Conservation (phyloP, 345 rosid genomes). For the Eucalyptus sp. region DNA sequence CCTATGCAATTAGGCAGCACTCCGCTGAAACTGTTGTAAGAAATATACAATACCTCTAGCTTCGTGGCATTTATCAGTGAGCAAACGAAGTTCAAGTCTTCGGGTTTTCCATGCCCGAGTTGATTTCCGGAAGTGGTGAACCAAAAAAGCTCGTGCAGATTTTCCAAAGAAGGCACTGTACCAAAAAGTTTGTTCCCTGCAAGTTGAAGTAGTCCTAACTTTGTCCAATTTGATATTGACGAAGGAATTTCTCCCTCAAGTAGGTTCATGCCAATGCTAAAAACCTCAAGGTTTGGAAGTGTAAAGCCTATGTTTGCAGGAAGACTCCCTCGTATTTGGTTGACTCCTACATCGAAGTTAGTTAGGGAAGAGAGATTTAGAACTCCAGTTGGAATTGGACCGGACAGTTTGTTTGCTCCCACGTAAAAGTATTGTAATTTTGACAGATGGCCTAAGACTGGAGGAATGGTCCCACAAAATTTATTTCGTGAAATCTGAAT, state of each 20-base stretch:
- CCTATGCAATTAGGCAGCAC: not conserved
- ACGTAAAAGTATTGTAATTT: not conserved
- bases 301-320: not conserved
- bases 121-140: not conserved
- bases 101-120: not conserved
- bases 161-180: not conserved
- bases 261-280: not conserved
- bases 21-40: not conserved
- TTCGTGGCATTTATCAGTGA: not conserved
- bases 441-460: not conserved
- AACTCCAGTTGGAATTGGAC: not conserved
- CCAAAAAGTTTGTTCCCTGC: not conserved
- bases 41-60: not conserved
- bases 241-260: not conserved
- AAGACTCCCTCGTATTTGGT: not conserved
- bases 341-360: not conserved
- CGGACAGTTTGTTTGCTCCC: not conserved
- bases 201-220: not conserved
- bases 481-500: not conserved
- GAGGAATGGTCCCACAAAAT: not conserved
- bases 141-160: not conserved
- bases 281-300: not conserved
- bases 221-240: not conserved
- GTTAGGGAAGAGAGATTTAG: not conserved
- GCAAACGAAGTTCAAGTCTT: not conserved